These are phyloP conservation scores for Serendipita sp. DNA, from an alignment of 768 basidiomycete genomes.

Conservation along the genomic window DNA sequence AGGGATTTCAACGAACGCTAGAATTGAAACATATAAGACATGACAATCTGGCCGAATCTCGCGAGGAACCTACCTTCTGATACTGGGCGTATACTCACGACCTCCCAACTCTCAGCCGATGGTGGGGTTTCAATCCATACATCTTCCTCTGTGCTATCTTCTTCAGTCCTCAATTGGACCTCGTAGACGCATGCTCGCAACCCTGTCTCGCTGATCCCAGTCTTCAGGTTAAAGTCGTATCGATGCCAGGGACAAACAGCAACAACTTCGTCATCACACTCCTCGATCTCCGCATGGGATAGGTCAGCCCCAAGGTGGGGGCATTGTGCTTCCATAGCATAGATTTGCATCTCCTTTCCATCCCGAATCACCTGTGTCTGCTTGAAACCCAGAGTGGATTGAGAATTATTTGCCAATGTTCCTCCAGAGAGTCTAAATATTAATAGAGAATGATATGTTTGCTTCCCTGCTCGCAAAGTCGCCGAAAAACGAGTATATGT, in stretches of 20 bases:
- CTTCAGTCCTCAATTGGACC: constrained; percentile 32
- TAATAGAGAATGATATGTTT: constrained; percentile 43
- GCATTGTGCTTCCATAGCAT: constrained; percentile 66
- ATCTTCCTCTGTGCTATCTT: constrained; percentile 20
- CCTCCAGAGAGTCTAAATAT: constrained; percentile 38
- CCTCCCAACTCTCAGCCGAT: constrained; percentile 35
- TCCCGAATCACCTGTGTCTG: background rate
- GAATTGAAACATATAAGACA: background rate
- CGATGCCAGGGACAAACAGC: constrained; percentile 70
- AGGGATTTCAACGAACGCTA: constrained; percentile 31
- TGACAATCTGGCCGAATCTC: background rate
- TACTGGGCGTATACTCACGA: constrained; percentile 53
- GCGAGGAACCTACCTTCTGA: constrained; percentile 38
- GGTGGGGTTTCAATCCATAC: constrained; percentile 48
- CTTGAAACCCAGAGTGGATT: background rate
- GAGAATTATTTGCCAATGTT: constrained; percentile 2
- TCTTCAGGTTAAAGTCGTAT: constrained; percentile 57
- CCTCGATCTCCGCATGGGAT: constrained; percentile 64
- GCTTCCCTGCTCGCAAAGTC: constrained; percentile 41
- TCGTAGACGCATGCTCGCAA: constrained; percentile 50
- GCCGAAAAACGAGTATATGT: constrained; percentile 45
- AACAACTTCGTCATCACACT: constrained; percentile 35
- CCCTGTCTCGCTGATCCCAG: constrained; percentile 54
- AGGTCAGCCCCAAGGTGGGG: constrained; percentile 70
- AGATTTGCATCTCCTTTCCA: constrained; percentile 27